Base-by-base conservation (phyloP, 352 stramenopile genomes). In the Pythium guiyangense region DNA sequence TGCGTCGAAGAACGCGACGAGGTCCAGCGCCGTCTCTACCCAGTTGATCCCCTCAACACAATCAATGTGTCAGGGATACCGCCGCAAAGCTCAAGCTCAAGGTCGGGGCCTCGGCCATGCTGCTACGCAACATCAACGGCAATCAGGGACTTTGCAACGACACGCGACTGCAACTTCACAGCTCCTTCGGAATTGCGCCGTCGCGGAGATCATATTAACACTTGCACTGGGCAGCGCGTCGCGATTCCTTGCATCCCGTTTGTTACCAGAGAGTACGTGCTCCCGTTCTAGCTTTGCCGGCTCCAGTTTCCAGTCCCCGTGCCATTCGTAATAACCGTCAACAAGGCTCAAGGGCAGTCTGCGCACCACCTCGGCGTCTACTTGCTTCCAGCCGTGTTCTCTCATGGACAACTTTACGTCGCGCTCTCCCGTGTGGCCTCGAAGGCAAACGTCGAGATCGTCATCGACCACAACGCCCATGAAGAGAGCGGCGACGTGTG, bases 291-390 rank as follows among this genome's bases (percentile, higher is more conserved):
- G 0, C 48, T 78, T 25, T 27, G 48, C 14, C 44, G 53, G 0
- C 66, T 58, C 6, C 66, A 73, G 51, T 74, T 77, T 22, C 62
- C 63, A 0, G 54, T 79, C 0, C 22, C 63, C 15, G 37, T 60
- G 17, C 51, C 65, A 0, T 76, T 72, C 26, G 64, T 57, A 0
- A 76, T 76, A 65, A 72, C 65, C 0, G 70, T 74, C 45, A 74
- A 72, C 58, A 76, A 79, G 27, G 66, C 58, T 0, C 65, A 76
- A 61, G 62, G 59, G 12, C 67, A 72, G 48, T 71, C 70, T 10
- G 46, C 75, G 18, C 39, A 66, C 8, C 66, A 74, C 12, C 27
- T 72, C 15, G 66, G 57, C 2, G 26, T 74, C 20, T 70, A 66
- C 51, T 39, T 72, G 1, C 54, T 59, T 2, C 58, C 50, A 12